phyloP scores from a whole-genome alignment of 2,329 filamentous ascomycete species.

The Fusarium redolens region DNA sequence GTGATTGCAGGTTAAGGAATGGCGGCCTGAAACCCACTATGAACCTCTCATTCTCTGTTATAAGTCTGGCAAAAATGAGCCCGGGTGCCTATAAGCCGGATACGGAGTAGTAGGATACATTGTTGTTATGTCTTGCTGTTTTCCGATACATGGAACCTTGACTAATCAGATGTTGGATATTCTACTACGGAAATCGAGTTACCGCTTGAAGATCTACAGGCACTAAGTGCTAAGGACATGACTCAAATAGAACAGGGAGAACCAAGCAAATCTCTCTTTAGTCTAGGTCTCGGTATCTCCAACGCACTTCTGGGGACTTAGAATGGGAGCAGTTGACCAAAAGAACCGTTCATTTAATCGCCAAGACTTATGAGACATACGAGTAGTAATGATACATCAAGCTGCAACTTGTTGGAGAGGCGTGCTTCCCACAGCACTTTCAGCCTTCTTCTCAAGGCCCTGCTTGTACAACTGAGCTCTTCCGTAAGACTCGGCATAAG shows the following conservation, averaged over 20 bases:
- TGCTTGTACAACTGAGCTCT: conserved; percentile 49
- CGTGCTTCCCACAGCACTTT: background rate
- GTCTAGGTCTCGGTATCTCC: background rate
- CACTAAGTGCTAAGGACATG: background rate
- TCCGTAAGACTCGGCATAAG: conserved; percentile 51
- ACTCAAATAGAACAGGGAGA: no score
- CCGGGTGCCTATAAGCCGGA: no score
- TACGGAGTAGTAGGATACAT: background rate
- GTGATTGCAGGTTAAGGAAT: rapidly evolving
- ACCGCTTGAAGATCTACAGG: background rate
- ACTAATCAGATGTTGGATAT: background rate
- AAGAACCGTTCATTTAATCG: background rate
- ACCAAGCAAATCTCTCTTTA: background rate
- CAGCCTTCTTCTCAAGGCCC: conserved; percentile 25
- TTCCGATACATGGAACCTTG: rapidly evolving
- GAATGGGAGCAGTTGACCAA: rapidly evolving
- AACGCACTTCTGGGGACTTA: rapidly evolving
- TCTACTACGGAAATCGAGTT: background rate
- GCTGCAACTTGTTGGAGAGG: background rate
- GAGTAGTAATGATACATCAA: background rate
- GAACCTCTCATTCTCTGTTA: background rate
- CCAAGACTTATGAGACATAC: background rate
- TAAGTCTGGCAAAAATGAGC: no score
- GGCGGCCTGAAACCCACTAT: no score
- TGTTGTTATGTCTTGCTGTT: background rate